Evolutionary conservation across 371 early-diverging fungal genomes (phyloP).

Genomic region (Mortierella sp.): DNA sequence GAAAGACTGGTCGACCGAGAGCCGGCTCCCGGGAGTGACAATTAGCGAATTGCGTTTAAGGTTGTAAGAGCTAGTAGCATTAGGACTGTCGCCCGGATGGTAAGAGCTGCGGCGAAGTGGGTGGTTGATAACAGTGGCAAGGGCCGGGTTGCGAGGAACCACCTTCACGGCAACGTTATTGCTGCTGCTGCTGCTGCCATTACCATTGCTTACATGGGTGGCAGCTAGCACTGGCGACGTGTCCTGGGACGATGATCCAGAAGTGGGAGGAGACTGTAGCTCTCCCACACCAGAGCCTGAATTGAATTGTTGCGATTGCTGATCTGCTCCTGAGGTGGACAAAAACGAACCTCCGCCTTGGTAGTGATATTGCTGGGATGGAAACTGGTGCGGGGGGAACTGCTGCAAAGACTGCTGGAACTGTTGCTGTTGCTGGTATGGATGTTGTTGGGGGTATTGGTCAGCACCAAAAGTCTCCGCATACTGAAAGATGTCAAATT

Average conservation of each 20-base stretch:
- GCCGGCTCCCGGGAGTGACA: not conserved
- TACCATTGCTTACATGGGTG: not conserved
- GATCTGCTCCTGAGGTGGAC: not conserved
- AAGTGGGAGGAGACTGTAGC: not conserved
- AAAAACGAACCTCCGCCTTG: no score
- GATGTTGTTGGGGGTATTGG: not conserved
- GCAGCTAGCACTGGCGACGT: not conserved
- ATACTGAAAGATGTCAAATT: conserved; percentile 12
- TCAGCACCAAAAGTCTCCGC: not conserved
- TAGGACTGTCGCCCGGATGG: conserved; percentile 6
- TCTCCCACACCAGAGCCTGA: not conserved
- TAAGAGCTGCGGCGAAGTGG: conserved; percentile 14
- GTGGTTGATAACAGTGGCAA: not conserved
- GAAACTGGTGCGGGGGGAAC: conserved; percentile 2
- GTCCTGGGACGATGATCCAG: not conserved
- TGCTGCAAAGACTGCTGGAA: conserved; percentile 4
- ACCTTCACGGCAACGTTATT: not conserved
- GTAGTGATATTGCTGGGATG: not conserved
- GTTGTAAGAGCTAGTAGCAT: not conserved
- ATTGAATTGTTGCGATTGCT: not conserved
- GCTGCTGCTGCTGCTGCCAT: not conserved
- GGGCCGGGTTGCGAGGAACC: not conserved
- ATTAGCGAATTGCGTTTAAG: conserved; percentile 4
- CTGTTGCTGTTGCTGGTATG: conserved; percentile 4
- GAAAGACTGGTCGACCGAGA: conserved; percentile 7